Evolutionary conservation across 2,329 filamentous ascomycete species (phyloP).

Genomic region (Hypoxylon sp.): DNA sequence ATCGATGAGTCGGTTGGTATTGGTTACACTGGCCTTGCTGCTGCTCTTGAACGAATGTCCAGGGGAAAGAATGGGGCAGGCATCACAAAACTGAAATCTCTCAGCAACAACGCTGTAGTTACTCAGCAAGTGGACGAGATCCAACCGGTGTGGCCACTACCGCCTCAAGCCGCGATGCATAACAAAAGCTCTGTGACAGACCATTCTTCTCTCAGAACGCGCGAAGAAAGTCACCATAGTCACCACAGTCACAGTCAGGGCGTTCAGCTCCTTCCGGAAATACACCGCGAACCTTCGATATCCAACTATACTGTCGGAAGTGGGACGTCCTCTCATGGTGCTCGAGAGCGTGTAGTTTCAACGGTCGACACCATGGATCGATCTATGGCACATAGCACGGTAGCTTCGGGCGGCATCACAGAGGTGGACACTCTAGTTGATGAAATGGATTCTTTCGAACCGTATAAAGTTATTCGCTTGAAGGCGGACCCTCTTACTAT

Average conservation of each 20-base stretch:
- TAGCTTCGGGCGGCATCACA: slow-evolving; percentile 40
- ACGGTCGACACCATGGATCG: slow-evolving; percentile 38
- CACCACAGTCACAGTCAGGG: slow-evolving; percentile 19
- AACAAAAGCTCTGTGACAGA: slow-evolving; percentile 43
- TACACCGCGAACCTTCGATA: slow-evolving; percentile 45
- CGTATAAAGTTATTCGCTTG: slow-evolving; percentile 63
- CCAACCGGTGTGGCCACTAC: slow-evolving; percentile 35
- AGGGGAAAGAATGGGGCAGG: slow-evolving; percentile 49
- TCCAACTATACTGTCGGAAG: slow-evolving; percentile 45
- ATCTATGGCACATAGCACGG: slow-evolving; percentile 38
- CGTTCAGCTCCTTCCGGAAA: slow-evolving; percentile 34
- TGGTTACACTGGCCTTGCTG: slow-evolving; percentile 76
- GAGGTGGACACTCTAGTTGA: slow-evolving; percentile 55
- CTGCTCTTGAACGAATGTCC: slow-evolving; percentile 70
- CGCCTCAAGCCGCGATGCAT: slow-evolving; percentile 27
- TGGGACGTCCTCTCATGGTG: slow-evolving; percentile 38
- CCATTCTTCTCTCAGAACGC: slow-evolving; percentile 39
- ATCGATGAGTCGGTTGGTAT: slow-evolving; percentile 74
- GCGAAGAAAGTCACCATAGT: slow-evolving; percentile 23
- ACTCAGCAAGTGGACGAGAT: slow-evolving; percentile 42
- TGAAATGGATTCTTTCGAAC: slow-evolving; percentile 49
- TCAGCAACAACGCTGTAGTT: slow-evolving; percentile 42
- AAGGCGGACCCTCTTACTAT: slow-evolving; percentile 66
- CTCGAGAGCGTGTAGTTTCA: slow-evolving; percentile 43
- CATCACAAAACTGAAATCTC: slow-evolving; percentile 52